phyloP scores from a whole-genome alignment of 352 stramenopile species.

The Ophiocytium majus region DNA sequence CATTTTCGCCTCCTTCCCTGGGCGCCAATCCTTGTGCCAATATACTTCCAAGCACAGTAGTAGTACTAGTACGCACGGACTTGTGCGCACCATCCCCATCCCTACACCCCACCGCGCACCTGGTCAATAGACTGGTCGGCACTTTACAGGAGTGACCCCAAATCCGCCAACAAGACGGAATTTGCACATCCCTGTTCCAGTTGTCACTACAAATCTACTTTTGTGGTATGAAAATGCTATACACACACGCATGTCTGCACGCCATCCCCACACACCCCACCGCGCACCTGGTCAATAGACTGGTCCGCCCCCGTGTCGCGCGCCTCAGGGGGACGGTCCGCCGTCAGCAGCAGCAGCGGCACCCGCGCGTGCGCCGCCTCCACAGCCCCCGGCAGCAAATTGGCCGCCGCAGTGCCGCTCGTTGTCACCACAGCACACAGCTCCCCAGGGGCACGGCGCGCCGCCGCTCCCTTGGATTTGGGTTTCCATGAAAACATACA shows the following conservation, averaged over 20 bases:
- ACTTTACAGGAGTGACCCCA: too few relatives aligned
- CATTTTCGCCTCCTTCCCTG: too few relatives aligned
- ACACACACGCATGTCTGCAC: background rate
- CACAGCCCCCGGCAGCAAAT: conserved; percentile 52
- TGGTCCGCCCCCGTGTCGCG: conserved; percentile 54
- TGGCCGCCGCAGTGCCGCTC: conserved; percentile 49
- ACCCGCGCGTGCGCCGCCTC: conserved; percentile 38
- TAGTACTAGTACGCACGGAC: too few relatives aligned
- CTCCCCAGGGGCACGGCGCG: too few relatives aligned
- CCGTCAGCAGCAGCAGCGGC: conserved; percentile 52
- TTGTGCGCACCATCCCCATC: background rate
- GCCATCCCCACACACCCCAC: background rate
- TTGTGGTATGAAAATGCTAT: too few relatives aligned
- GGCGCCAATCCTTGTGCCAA: too few relatives aligned
- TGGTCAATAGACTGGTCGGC: too few relatives aligned
- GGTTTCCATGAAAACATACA: too few relatives aligned
- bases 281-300: conserved; percentile 49
- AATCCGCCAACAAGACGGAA: too few relatives aligned
- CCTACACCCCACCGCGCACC: background rate
- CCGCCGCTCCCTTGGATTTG: conserved; percentile 14
- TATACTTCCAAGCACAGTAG: too few relatives aligned
- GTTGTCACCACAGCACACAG: conserved; percentile 48
- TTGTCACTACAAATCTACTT: too few relatives aligned
- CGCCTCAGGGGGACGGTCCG: conserved; percentile 49
- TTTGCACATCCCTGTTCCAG: too few relatives aligned